Percentiles rank a stretch among this genome's conserved stretches.
These are phyloP conservation scores for Letharia lupina DNA, from an alignment of 495 filamentous ascomycete genomes.

Conservation along the genomic window DNA sequence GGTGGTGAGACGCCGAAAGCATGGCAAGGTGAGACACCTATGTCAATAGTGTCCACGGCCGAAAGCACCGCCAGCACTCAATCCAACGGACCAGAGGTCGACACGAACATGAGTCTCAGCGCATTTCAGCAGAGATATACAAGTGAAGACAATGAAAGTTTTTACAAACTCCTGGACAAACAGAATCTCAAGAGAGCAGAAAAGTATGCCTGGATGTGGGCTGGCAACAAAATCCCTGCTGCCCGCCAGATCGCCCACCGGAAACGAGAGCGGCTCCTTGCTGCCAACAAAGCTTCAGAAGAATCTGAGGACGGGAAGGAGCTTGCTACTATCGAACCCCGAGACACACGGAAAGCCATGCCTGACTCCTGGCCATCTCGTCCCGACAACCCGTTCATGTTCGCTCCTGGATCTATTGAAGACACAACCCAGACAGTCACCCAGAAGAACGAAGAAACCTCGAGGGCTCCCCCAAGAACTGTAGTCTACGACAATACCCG, in stretches of 20 bases:
- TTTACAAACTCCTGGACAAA: slow-evolving; percentile 85
- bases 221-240: slow-evolving; percentile 78
- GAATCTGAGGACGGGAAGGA: slow-evolving; percentile 33
- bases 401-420: slow-evolving; percentile 60
- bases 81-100: slow-evolving; percentile 44
- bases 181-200: slow-evolving; percentile 76
- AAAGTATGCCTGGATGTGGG: slow-evolving; percentile 83
- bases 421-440: slow-evolving; percentile 56
- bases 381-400: slow-evolving; percentile 85
- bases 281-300: slow-evolving; percentile 31
- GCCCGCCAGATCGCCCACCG: slow-evolving; percentile 78
- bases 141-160: slow-evolving; percentile 93
- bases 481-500: slow-evolving; percentile 81
- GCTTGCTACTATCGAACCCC: slow-evolving; percentile 48
- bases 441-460: slow-evolving; percentile 59
- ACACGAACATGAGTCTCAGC: slow-evolving; percentile 69
- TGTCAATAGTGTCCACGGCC: slow-evolving; percentile 44
- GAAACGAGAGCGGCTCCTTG: slow-evolving; percentile 56
- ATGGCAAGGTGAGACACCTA: slow-evolving; percentile 59
- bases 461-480: slow-evolving; percentile 64
- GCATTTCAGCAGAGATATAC: slow-evolving; percentile 90
- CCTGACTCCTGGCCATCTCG: slow-evolving; percentile 67
- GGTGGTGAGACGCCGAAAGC: slow-evolving; percentile 43
- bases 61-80: slow-evolving; percentile 26
- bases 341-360: slow-evolving; percentile 64